Evolutionary conservation across 371 early-diverging fungal genomes (phyloP).

Genomic region (Apophysomyces elegans): DNA sequence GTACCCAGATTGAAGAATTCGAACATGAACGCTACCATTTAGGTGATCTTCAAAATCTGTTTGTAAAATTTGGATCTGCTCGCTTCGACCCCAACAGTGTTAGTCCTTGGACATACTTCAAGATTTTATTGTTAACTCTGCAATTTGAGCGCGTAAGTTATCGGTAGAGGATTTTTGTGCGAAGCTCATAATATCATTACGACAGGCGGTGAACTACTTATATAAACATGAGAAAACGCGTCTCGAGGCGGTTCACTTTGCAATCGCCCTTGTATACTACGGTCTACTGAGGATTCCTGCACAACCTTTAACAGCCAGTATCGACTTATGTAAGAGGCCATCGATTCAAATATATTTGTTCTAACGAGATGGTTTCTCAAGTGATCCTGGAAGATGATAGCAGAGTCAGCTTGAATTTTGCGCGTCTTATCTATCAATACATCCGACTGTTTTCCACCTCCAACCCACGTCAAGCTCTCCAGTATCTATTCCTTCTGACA

Average conservation of each 20-base stretch:
- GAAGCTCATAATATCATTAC: neutral
- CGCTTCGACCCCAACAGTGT: slow-evolving; percentile 74
- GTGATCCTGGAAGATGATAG: slow-evolving; percentile 36
- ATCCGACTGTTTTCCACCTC: slow-evolving; percentile 48
- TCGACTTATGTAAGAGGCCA: slow-evolving; percentile 37
- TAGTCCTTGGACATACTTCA: slow-evolving; percentile 81
- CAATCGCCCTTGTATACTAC: slow-evolving; percentile 78
- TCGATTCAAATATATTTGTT: neutral
- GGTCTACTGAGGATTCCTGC: slow-evolving; percentile 79
- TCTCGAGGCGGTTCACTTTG: slow-evolving; percentile 91
- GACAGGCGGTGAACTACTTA: slow-evolving; percentile 75
- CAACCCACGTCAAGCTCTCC: slow-evolving; percentile 63
- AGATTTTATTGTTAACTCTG: slow-evolving; percentile 78
- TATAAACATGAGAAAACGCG: slow-evolving; percentile 59
- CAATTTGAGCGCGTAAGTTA: slow-evolving; percentile 81
- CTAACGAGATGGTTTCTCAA: slow-evolving; percentile 2
- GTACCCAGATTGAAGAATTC: slow-evolving; percentile 43
- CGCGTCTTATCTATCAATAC: slow-evolving; percentile 64
- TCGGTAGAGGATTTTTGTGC: neutral
- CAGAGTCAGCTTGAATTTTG: slow-evolving; percentile 58
- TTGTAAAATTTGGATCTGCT: slow-evolving; percentile 67
- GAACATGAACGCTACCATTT: slow-evolving; percentile 68
- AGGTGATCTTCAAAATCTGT: slow-evolving; percentile 62
- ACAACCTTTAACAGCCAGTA: slow-evolving; percentile 24
- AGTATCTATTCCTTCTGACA: slow-evolving; percentile 69